Percentiles rank a stretch among this genome's conserved stretches.
These are phyloP conservation scores for Datura wrightii DNA, from an alignment of 257 asterid species.

Conservation along the genomic window DNA sequence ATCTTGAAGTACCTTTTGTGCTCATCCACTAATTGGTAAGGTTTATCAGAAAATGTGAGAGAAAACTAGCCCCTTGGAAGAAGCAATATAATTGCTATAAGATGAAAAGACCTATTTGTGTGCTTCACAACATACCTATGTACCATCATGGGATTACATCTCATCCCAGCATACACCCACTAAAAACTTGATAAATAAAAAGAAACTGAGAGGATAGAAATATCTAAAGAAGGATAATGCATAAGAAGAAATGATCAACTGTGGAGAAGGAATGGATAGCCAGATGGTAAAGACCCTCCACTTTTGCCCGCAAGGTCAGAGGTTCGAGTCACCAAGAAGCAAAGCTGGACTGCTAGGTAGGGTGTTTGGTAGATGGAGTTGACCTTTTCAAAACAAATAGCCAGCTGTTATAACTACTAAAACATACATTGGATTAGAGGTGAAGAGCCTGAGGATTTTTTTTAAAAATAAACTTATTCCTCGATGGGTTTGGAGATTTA, in stretches of 20 bases:
- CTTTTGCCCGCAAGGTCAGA: not conserved
- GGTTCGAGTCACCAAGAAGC: not conserved
- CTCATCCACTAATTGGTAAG: not conserved
- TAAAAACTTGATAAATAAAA: too few species aligned
- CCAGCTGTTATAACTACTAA: not conserved
- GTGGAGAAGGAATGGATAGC: not conserved
- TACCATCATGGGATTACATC: not conserved
- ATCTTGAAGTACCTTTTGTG: not conserved
- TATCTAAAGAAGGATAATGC: not conserved
- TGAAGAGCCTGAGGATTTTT: not conserved
- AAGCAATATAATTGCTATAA: not conserved
- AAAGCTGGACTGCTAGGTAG: not conserved
- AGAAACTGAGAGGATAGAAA: not conserved
- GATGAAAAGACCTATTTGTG: not conserved
- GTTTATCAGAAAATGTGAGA: not conserved
- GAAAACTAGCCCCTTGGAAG: constrained; percentile 12
- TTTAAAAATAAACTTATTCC: not conserved
- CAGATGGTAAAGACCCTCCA: not conserved
- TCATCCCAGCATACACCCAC: not conserved
- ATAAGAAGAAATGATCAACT: not conserved
- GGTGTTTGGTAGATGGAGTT: not conserved
- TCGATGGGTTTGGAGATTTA: not conserved
- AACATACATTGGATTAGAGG: not conserved
- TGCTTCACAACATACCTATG: not conserved
- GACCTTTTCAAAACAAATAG: not conserved